These are phyloP conservation scores for Ascochyta lentis DNA, from an alignment of 2,329 filamentous ascomycete species.

Conservation along the genomic window DNA sequence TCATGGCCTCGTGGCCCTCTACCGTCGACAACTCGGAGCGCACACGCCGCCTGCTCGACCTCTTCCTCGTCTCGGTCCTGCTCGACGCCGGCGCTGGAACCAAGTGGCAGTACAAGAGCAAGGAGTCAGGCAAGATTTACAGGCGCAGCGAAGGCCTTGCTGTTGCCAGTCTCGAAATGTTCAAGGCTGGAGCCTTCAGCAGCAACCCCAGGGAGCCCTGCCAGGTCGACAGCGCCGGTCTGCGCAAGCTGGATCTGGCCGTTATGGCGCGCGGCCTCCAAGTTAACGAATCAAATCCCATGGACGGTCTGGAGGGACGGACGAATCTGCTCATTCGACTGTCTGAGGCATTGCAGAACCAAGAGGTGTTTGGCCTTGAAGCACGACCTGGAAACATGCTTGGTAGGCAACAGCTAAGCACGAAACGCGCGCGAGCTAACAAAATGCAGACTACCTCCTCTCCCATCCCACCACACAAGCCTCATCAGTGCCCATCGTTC, in stretches of 20 bases:
- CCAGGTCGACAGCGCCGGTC: constrained; percentile 85
- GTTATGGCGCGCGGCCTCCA: constrained; percentile 83
- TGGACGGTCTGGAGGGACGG: constrained; percentile 85
- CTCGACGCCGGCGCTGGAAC: constrained; percentile 89
- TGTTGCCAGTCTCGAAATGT: constrained; percentile 83
- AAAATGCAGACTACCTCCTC: constrained; percentile 78
- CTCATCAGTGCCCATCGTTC: constrained; percentile 84
- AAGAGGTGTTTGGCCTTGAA: constrained; percentile 82
- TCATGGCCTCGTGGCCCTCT: constrained; percentile 72
- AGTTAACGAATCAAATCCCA: constrained; percentile 77
- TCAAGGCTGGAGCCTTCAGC: constrained; percentile 89
- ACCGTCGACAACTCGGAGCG: constrained; percentile 75
- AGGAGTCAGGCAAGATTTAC: constrained; percentile 83
- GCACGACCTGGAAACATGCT: constrained; percentile 93
- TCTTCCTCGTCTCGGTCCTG: constrained; percentile 81
- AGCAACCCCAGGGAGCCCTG: constrained; percentile 80
- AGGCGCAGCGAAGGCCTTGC: constrained; percentile 87
- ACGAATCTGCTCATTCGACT: constrained; percentile 79
- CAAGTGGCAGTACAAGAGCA: constrained; percentile 90
- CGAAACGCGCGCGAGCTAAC: constrained; percentile 15
- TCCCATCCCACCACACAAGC: constrained; percentile 89
- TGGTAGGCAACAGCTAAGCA: constrained; percentile 58
- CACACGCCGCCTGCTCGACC: constrained; percentile 76
- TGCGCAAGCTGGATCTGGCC: constrained; percentile 76
- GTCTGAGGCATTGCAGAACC: constrained; percentile 76